phyloP scores from a whole-genome alignment of 2,329 filamentous ascomycete species.

The Fusarium nurragi region DNA sequence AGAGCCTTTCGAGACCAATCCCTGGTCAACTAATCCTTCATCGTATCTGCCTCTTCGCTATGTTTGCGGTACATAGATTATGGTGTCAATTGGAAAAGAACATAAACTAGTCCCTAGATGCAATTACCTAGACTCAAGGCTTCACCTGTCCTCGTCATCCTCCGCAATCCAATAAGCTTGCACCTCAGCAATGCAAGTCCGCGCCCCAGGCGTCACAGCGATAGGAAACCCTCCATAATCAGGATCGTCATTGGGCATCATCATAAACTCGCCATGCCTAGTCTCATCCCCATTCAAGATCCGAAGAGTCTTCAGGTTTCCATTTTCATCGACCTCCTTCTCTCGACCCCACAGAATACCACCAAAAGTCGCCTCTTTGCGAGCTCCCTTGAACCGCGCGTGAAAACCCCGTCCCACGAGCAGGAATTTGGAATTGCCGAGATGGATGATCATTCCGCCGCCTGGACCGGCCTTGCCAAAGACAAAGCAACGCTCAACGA shows the following conservation, averaged over 20 bases:
- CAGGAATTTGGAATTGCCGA: slow-evolving; percentile 49
- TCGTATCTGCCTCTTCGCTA: no score
- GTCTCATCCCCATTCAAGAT: slow-evolving; percentile 55
- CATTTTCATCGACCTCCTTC: slow-evolving; percentile 50
- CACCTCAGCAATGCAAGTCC: slow-evolving; percentile 58
- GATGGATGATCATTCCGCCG: slow-evolving; percentile 52
- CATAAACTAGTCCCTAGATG: no score
- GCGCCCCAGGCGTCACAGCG: slow-evolving; percentile 61
- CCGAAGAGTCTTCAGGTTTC: slow-evolving; percentile 47
- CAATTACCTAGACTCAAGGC: no score
- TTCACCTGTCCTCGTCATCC: slow-evolving; percentile 42
- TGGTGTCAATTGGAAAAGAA: no score
- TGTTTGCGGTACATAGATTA: no score
- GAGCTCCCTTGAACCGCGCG: slow-evolving; percentile 47
- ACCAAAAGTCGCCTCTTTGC: slow-evolving; percentile 49
- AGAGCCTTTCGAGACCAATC: no score
- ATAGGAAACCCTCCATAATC: slow-evolving; percentile 67
- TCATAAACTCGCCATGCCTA: slow-evolving; percentile 55
- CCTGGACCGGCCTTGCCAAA: slow-evolving; percentile 53
- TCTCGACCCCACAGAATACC: slow-evolving; percentile 51
- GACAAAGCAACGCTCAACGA: slow-evolving; percentile 52
- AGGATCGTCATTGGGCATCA: slow-evolving; percentile 66
- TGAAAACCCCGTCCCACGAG: slow-evolving; percentile 52
- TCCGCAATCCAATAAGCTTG: slow-evolving; percentile 51
- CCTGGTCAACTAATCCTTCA: no score